These are phyloP conservation scores for Phoenix dactylifera DNA, from an alignment of 176 grass and related monocot genomes.

Conservation along the genomic window DNA sequence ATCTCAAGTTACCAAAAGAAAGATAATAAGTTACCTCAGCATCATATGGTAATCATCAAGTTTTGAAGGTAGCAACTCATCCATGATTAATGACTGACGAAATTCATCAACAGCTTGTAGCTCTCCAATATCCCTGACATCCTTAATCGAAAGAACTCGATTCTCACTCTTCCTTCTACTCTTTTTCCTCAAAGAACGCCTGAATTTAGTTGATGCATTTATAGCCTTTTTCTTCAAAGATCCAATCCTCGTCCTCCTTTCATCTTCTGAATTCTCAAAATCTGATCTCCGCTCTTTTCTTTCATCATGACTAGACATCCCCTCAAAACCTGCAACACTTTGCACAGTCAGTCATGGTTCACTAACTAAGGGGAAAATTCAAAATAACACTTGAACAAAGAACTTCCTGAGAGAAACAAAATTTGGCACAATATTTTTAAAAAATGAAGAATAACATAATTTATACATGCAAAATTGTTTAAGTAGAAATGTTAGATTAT, in stretches of 20 bases:
- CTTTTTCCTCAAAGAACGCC: conserved; percentile 57
- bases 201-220: conserved; percentile 62
- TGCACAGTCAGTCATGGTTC: not conserved
- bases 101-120: conserved; percentile 64
- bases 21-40: conserved; percentile 48
- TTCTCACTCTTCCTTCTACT: conserved; percentile 44
- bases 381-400: too few species aligned
- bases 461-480: too few species aligned
- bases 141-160: conserved; percentile 44
- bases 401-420: too few species aligned
- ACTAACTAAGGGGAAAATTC: too few species aligned
- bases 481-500: too few species aligned
- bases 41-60: conserved; percentile 74
- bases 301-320: conserved; percentile 20
- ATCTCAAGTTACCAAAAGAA: not conserved
- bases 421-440: too few species aligned
- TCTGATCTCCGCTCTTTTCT: conserved; percentile 56
- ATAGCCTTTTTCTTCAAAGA: conserved; percentile 75
- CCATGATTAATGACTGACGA: conserved; percentile 36
- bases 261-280: conserved; percentile 56
- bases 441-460: too few species aligned
- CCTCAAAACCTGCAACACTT: conserved; percentile 35
- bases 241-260: conserved; percentile 47
- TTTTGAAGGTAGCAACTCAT: conserved; percentile 56
- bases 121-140: conserved; percentile 56